Evolutionary conservation across 164 flowering plant genomes (phyloP).

Genomic region (Stephania japonica): DNA sequence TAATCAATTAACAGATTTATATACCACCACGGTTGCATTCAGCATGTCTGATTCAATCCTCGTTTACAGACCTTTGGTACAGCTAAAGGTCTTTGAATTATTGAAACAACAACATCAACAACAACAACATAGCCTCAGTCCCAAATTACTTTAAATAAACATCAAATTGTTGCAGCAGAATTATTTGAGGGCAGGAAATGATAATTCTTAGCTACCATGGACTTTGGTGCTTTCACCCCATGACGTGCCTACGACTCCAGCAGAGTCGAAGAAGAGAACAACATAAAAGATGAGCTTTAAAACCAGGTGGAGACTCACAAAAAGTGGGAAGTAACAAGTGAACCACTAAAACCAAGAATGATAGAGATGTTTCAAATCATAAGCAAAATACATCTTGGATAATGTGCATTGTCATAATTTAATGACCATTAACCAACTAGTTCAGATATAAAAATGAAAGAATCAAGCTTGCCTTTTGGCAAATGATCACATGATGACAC

Average conservation of each 20-base stretch:
- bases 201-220: background rate
- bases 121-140: too few species aligned
- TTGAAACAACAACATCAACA: too few species aligned
- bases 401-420: background rate
- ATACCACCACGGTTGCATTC: too few species aligned
- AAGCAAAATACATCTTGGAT: background rate
- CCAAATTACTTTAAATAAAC: too few species aligned
- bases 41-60: too few species aligned
- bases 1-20: too few species aligned
- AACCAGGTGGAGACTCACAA: background rate
- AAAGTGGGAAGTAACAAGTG: background rate
- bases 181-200: background rate
- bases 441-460: background rate
- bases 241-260: background rate
- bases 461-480: constrained; percentile 53
- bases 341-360: background rate
- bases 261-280: background rate
- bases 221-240: constrained; percentile 2
- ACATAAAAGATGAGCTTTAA: background rate
- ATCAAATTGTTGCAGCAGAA: too few species aligned
- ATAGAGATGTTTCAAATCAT: background rate
- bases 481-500: constrained; percentile 63
- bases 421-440: background rate
- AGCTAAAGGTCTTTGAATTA: too few species aligned
- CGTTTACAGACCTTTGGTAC: too few species aligned